phyloP scores from a whole-genome alignment of 305 asterid species.

The Fraxinus sp. region DNA sequence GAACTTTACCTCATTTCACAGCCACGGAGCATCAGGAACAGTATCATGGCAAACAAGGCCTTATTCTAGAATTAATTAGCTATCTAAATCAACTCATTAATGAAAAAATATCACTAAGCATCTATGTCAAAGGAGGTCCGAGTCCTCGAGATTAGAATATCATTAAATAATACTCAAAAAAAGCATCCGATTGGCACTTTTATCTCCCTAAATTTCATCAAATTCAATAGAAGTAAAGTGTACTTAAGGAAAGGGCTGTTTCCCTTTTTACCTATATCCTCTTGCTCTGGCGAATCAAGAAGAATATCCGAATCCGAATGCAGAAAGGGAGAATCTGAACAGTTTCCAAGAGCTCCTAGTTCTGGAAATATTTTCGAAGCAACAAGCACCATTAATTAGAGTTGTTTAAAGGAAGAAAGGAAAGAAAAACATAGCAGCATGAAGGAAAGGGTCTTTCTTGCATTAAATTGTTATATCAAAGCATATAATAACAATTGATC shows the following conservation, averaged over 20 bases:
- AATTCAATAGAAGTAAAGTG: conserved; percentile 7
- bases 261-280: conserved; percentile 53
- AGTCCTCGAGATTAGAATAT: not conserved
- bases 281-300: conserved; percentile 69
- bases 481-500: not conserved
- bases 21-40: not conserved
- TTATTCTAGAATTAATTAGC: not conserved
- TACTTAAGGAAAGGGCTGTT: not conserved
- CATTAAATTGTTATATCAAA: not conserved
- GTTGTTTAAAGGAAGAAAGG: not conserved
- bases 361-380: conserved; percentile 42
- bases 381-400: not conserved
- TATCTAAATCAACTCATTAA: not conserved
- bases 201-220: not conserved
- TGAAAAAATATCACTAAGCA: not conserved
- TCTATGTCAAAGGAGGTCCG: not conserved
- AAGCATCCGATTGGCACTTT: not conserved
- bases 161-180: not conserved
- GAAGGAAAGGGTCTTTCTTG: not conserved
- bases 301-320: conserved; percentile 77
- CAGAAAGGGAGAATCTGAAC: conserved; percentile 70
- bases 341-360: conserved; percentile 74
- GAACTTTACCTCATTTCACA: not conserved
- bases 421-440: not conserved
- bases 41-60: not conserved